Evolutionary conservation across 1,139 yeast genomes (phyloP), one percentile per base, ranked within the genome.

Genomic region (Arxiozyma slooffiae): DNA sequence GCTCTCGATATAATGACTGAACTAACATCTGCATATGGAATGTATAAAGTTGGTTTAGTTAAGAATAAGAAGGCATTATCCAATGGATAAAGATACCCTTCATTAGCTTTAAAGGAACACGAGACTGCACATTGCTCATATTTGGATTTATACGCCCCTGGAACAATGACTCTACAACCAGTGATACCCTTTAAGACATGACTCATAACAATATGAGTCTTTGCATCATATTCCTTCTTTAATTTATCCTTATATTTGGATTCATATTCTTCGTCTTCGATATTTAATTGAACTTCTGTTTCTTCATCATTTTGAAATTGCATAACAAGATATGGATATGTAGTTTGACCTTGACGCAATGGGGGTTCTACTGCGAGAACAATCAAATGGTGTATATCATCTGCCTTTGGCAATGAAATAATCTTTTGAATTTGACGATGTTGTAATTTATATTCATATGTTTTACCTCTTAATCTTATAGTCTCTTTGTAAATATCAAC

Each of bases 351-450:
- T 71, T 92, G 92, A 59, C 89, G 78, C 52, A 84, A 67, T 4
- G 99, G 98, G 26, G 98, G 98, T 60, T 92, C 97, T 43, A 94
- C 84, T 63, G 94, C 97, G 53, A 92, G 72, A 17, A 92, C 82
- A 62, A 92, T 76, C 59, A 89, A 75, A 67, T 90, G 95, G 66
- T 92, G 96, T 48, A 86, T 76, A 55, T 89, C 97, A 67, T 94
- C 98, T 0, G 96, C 90, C 65, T 89, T 89, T 38, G 98, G 98
- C 57, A 92, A 76, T 21, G 95, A 81, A 61, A 92, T 92, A 48
- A 92, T 81, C 63, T 96, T 77, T 68, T 90, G 96, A 57, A 92
- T 84, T 65, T 88, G 95, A 63, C 82, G 78, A 70, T 87, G 92
- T 67, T 87, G 96, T 53, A 94, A 79, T 71, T 92, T 94, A 76